phyloP scores from a whole-genome alignment of 2,329 filamentous ascomycete species.

The Penicillium sp. region DNA sequence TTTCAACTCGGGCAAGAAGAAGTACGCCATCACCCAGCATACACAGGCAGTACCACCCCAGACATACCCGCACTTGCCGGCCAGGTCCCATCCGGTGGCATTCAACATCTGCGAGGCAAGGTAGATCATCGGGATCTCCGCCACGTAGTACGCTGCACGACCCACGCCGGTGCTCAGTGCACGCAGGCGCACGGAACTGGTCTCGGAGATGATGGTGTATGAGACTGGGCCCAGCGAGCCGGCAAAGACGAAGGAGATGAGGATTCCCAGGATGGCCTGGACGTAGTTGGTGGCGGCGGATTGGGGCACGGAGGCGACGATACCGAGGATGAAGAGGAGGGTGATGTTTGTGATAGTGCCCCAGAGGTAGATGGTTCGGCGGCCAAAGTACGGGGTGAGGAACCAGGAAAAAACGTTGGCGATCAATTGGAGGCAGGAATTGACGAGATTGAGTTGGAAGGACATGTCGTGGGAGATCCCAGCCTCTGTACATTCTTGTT shows the following conservation, averaged over 20 bases:
- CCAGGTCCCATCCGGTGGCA: conserved; percentile 36
- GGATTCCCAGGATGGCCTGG: conserved; percentile 33
- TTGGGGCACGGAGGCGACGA: conserved; percentile 32
- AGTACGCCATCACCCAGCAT: conserved; percentile 40
- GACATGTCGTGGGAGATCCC: conserved; percentile 21
- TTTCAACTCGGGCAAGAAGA: conserved; percentile 44
- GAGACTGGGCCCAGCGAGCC: conserved; percentile 33
- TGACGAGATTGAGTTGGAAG: conserved; percentile 28
- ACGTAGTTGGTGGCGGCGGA: conserved; percentile 32
- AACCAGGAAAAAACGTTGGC: conserved; percentile 33
- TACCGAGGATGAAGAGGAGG: conserved; percentile 34
- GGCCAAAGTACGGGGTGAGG: conserved; percentile 35
- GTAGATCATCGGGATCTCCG: conserved; percentile 40
- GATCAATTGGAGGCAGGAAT: conserved; percentile 29
- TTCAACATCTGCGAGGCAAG: conserved; percentile 39
- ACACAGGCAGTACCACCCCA: conserved; percentile 42
- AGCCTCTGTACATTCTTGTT: conserved; percentile 20
- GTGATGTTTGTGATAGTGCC: conserved; percentile 31
- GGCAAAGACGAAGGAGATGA: conserved; percentile 39
- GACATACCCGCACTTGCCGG: conserved; percentile 45
- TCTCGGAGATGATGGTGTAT: conserved; percentile 37
- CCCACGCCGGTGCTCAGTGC: conserved; percentile 36
- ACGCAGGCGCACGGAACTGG: conserved; percentile 34
- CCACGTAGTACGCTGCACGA: conserved; percentile 39
- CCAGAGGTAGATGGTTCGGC: conserved; percentile 38